Evolutionary conservation across 257 asterid species (phyloP).

Genomic region (Nicotiana paniculata): DNA sequence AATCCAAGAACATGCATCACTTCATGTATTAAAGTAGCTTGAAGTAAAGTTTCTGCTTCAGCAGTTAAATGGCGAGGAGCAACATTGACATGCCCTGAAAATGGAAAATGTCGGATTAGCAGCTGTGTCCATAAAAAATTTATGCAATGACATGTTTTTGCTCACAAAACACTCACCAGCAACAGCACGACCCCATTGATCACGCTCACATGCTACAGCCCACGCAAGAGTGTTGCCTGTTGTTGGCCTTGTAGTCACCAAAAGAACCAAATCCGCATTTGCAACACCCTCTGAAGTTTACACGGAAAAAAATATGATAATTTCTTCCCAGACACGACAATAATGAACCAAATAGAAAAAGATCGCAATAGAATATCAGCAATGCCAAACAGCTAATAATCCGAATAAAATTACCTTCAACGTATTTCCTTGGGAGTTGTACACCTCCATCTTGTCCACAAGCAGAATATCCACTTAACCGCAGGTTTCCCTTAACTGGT

Average conservation of each 20-base stretch:
- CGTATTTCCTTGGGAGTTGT: conserved; percentile 90
- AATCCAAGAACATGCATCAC: conserved; percentile 97
- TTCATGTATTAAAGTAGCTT: conserved; percentile 89
- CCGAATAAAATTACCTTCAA: conserved; percentile 60
- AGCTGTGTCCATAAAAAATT: not conserved
- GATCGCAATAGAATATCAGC: conserved; percentile 8
- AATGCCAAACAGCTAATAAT: not conserved
- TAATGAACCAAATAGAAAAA: not conserved
- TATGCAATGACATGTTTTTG: not conserved
- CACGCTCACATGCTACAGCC: conserved; percentile 99
- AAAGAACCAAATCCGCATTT: conserved; percentile 85
- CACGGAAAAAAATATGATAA: not conserved
- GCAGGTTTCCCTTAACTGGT: conserved; percentile 87
- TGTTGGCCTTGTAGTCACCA: conserved; percentile 95
- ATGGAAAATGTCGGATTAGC: conserved; percentile 6
- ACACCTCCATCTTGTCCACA: conserved; percentile 99
- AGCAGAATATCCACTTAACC: conserved; percentile 98
- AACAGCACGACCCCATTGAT: conserved; percentile 99
- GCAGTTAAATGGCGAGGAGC: conserved; percentile 99
- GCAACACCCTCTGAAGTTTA: conserved; percentile 70
- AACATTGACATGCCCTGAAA: conserved; percentile 92
- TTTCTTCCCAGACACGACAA: not conserved
- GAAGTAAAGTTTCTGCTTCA: conserved; percentile 88
- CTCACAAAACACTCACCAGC: conserved; percentile 54
- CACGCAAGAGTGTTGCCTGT: conserved; percentile 95